Percentiles rank a stretch among this genome's conserved stretches.
These are phyloP conservation scores for Fusarium falciforme DNA, from an alignment of 2,329 filamentous ascomycete genomes.

Conservation along the genomic window DNA sequence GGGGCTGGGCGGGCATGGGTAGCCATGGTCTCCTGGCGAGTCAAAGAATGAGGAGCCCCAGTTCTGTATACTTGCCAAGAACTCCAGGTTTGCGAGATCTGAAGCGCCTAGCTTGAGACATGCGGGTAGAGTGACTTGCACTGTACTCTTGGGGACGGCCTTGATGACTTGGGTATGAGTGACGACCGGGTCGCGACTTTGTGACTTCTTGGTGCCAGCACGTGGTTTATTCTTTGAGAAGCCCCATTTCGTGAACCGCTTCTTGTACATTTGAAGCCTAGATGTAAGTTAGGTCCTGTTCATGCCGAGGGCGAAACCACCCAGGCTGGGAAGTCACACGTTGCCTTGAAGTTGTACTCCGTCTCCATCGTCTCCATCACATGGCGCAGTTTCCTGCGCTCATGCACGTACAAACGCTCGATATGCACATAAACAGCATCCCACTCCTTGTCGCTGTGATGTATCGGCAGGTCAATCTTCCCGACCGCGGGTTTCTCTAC, in stretches of 20 bases:
- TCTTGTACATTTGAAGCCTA: slow-evolving; percentile 27
- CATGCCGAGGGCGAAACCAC: background rate
- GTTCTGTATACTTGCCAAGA: slow-evolving; percentile 12
- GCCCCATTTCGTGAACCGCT: slow-evolving; percentile 25
- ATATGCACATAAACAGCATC: slow-evolving; percentile 3
- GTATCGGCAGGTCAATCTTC: background rate
- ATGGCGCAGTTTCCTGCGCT: slow-evolving; percentile 17
- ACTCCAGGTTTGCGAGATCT: slow-evolving; percentile 2
- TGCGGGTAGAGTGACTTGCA: background rate
- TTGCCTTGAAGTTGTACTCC: slow-evolving; percentile 23
- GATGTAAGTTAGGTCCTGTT: background rate
- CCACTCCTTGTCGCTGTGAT: slow-evolving; percentile 22
- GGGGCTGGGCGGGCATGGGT: background rate
- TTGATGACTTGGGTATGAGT: background rate
- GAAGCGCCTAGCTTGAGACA: background rate
- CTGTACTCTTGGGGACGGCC: background rate
- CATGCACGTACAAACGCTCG: slow-evolving; percentile 10
- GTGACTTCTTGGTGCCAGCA: background rate
- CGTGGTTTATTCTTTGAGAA: slow-evolving; percentile 19
- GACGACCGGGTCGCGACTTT: background rate
- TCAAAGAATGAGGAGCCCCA: slow-evolving; percentile 18
- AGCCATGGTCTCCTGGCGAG: background rate
- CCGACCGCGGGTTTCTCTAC: too few species aligned
- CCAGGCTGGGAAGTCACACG: background rate
- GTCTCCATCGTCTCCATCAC: slow-evolving; percentile 26